phyloP scores from a whole-genome alignment of 495 filamentous ascomycete species.

The Penicillium longicatenatum region DNA sequence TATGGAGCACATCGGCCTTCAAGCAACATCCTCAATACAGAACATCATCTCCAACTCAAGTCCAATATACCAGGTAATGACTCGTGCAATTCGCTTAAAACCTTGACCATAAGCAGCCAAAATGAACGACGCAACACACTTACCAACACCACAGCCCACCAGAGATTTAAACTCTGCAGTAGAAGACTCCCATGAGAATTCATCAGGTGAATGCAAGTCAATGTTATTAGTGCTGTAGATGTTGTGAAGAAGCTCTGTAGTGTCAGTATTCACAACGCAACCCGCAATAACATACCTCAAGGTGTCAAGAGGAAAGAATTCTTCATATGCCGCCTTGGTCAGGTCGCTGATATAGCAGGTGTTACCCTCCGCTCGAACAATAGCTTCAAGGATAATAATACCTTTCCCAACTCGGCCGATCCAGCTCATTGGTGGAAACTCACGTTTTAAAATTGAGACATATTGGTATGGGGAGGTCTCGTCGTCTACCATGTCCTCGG shows the following conservation, averaged over 20 bases:
- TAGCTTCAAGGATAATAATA: neutral
- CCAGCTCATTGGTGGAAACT: neutral
- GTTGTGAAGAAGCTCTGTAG: neutral
- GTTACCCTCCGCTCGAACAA: neutral
- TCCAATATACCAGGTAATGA: neutral
- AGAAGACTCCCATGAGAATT: neutral
- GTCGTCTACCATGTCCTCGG: neutral
- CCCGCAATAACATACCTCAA: neutral
- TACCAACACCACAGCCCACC: neutral
- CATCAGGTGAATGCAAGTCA: neutral
- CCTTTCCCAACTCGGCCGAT: neutral
- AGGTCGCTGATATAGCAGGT: neutral
- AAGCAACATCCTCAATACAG: neutral
- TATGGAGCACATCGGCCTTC: neutral
- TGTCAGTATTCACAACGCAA: neutral
- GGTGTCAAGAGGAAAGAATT: neutral
- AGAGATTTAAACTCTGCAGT: neutral
- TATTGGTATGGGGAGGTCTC: neutral
- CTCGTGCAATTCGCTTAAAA: neutral
- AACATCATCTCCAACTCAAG: neutral
- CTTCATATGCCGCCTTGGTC: neutral
- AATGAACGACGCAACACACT: neutral
- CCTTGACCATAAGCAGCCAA: slow-evolving; percentile 1
- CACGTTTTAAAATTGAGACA: neutral
- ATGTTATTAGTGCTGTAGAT: neutral